Base-by-base conservation (phyloP, 1,284 basidiomycete genomes). In the Tilletia caries region DNA sequence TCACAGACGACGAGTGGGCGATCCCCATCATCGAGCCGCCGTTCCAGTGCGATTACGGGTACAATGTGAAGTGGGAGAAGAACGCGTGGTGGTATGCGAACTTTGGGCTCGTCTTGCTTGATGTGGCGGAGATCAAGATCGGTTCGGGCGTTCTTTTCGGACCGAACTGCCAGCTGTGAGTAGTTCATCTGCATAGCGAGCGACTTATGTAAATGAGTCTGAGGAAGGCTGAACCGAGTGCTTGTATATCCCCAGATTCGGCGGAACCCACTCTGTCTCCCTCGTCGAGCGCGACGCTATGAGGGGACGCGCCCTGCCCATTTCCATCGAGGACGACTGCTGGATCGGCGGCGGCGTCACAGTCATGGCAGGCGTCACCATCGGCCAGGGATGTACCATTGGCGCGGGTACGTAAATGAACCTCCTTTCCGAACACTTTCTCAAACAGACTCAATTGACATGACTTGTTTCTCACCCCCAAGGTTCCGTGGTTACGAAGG, bases 351-450 rank as follows among this genome's bases (percentile, higher is more conserved):
- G 85, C 0, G 82, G 82, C n/a, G 85, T 79, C 2, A 82, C 83
- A 41, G 82, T 87, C 58, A 75, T 84, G 37, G 83, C 85, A 0
- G 85, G 85, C 2, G 85, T 87, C 0, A 86, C 77, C 1, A 85
- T 87, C n/a, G 86, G 86, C 0, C 70, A 83, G 18, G 86, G 86
- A 0, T 74, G 72, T 3, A 86, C 85, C 1, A 79, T 87, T 6
- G 86, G 86, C 0, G 86, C 86, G 0, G 86, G 86, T 0, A 77
- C n/a, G n/a, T n/a, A n/a, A n/a, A n/a, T n/a, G n/a, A n/a, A n/a
- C n/a, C n/a, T n/a, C n/a, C n/a, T n/a, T n/a, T n/a, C n/a, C n/a
- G n/a, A n/a, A n/a, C n/a, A n/a, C n/a, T n/a, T n/a, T n/a, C n/a
- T n/a, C n/a, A n/a, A n/a, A n/a, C n/a, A n/a, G n/a, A n/a, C n/a